These are phyloP conservation scores for Phaffia australis DNA, from an alignment of 768 basidiomycete genomes.

Conservation along the genomic window DNA sequence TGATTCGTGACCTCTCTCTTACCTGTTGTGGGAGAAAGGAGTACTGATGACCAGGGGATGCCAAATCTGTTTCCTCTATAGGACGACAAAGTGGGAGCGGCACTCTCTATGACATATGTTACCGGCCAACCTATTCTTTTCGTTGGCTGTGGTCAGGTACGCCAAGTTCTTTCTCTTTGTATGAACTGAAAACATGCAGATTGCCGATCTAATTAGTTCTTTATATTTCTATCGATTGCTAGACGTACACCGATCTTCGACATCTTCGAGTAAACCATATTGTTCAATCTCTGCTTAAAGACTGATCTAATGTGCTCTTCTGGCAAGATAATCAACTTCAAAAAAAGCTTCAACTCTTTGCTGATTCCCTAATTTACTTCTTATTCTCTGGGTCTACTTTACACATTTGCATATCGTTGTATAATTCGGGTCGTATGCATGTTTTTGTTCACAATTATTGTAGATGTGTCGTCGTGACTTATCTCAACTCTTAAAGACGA, in stretches of 20 bases:
- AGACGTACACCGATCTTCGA: slow-evolving; percentile 94
- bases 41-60: not conserved
- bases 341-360: no score
- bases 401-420: no score
- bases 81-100: slow-evolving; percentile 72
- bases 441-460: no score
- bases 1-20: not conserved
- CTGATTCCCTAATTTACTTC: no score
- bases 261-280: slow-evolving; percentile 85
- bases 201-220: not conserved
- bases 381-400: no score
- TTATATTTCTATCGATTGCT: slow-evolving; percentile 5
- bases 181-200: not conserved
- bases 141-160: slow-evolving; percentile 90
- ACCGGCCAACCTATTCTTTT: slow-evolving; percentile 98
- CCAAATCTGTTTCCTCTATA: slow-evolving; percentile 34
- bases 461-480: no score
- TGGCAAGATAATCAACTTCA: no score
- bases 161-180: slow-evolving; percentile 30
- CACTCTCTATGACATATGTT: slow-evolving; percentile 97
- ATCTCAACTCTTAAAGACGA: no score
- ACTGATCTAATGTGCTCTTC: slow-evolving; percentile 39
- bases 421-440: no score
- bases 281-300: slow-evolving; percentile 78
- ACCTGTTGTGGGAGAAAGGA: not conserved